Evolutionary conservation across 2,329 filamentous ascomycete species (phyloP).

Genomic region (Moelleriella libera): DNA sequence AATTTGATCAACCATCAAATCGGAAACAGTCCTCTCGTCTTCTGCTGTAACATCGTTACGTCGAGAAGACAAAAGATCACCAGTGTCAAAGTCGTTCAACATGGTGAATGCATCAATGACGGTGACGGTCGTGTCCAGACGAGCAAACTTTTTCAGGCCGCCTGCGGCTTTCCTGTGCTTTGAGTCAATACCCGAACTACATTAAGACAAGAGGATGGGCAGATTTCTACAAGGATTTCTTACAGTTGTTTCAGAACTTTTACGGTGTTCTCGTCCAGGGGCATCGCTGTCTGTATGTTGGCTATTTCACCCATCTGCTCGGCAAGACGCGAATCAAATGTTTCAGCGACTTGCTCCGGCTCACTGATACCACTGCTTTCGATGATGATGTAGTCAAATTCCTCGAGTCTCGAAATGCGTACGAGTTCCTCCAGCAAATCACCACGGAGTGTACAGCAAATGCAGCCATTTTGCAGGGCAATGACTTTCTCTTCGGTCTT

Average conservation of each 20-base stretch:
- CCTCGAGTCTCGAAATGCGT: constrained; percentile 41
- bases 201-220: background rate
- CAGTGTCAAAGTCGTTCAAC: constrained; percentile 57
- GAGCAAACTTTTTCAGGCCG: constrained; percentile 50
- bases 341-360: constrained; percentile 61
- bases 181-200: background rate
- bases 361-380: constrained; percentile 62
- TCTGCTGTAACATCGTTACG: constrained; percentile 48
- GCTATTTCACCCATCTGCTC: constrained; percentile 27
- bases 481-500: constrained; percentile 51
- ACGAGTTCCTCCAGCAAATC: constrained; percentile 59
- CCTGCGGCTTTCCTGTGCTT: constrained; percentile 33
- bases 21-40: constrained; percentile 60
- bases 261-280: constrained; percentile 19
- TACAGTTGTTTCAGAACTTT: constrained; percentile 21
- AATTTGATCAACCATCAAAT: constrained; percentile 64
- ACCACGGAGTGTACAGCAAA: constrained; percentile 61
- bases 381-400: constrained; percentile 59
- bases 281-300: constrained; percentile 13
- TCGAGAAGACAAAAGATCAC: constrained; percentile 50
- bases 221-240: background rate
- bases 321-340: constrained; percentile 45
- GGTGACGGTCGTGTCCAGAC: constrained; percentile 57
- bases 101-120: constrained; percentile 63
- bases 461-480: constrained; percentile 59